Base-by-base conservation (phyloP, 2,329 filamentous ascomycete species). In the Colletotrichum sp. region DNA sequence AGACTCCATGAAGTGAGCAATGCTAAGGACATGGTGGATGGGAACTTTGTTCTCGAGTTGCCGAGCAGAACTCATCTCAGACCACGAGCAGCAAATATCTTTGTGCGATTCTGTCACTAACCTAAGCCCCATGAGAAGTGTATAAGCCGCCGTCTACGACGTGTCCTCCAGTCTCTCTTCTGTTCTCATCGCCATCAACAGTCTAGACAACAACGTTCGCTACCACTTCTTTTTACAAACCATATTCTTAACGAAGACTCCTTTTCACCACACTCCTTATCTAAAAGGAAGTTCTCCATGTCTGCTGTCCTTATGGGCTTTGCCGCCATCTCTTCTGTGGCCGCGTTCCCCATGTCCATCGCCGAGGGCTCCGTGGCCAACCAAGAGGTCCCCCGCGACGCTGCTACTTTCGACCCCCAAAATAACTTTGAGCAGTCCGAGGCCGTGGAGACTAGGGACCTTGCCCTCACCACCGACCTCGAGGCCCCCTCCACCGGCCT, bases 101-200 rank as follows among this genome's bases (percentile, higher is more conserved):
- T 5, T 8, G 55, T 0, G 0, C 4, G 13, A 59, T 6, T 0
- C 6, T 59, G 15, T 3, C 55, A n/a, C n/a, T 0, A 9, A 19
- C 13, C 25, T 0, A 59, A 16, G 22, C 0, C n/a, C 8, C 1
- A 6, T 19, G 0, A 28, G 9, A 28, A 59, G 55, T 59, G 0
- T 59, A 19, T 11, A 28, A 59, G 25, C 15, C n/a, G 25, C 55
- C 3, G 15, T 59, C 25, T 16, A 7, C 15, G 55, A 0, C 8
- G 25, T 19, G 6, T 0, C 28, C 55, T 28, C 19, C 1, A 28
- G 48, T 11, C 15, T n/a, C 15, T 19, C 0, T 59, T 19, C 15
- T 59, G 0, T 11, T 15, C 55, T 59, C 25, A 1, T 59, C 55
- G 1, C 55, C 25, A 59, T 59, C 55, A 19, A 28, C 25, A 28